A percentile compares a stretch with the other conserved stretches of the same genome.
phyloP scores from a whole-genome alignment of 2,329 filamentous ascomycete species.

The Phyllosticta citribraziliensis region DNA sequence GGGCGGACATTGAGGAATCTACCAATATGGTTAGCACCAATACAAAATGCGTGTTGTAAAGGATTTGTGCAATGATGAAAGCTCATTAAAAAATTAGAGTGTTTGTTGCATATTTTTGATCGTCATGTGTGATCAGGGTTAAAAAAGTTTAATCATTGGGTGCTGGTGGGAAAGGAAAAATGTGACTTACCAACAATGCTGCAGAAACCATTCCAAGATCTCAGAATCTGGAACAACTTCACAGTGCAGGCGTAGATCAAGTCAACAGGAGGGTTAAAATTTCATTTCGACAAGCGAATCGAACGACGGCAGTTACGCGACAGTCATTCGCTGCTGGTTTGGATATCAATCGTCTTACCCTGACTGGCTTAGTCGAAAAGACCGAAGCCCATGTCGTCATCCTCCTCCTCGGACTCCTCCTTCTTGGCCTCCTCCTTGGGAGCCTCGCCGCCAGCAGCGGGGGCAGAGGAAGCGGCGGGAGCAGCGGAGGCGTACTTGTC shows the following conservation, averaged over 20 bases:
- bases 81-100: conserved; percentile 67
- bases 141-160: conserved; percentile 57
- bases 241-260: conserved; percentile 4
- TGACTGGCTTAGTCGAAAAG: conserved; percentile 39
- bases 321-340: neutral
- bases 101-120: conserved; percentile 52
- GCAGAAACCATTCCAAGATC: neutral
- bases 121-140: conserved; percentile 53
- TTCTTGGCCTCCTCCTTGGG: conserved; percentile 24
- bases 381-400: conserved; percentile 46
- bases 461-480: conserved; percentile 54
- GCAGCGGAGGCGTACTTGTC: conserved; percentile 85
- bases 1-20: neutral
- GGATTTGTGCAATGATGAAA: conserved; percentile 13
- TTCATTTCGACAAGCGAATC: conserved; percentile 22
- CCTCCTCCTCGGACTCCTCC: conserved; percentile 51
- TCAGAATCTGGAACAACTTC: neutral
- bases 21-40: neutral
- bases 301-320: neutral
- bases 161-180: conserved; percentile 6
- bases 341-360: conserved; percentile 1
- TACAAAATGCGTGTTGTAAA: neutral
- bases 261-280: conserved; percentile 13
- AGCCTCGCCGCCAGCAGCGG: conserved; percentile 41
- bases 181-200: conserved; percentile 29